These are phyloP conservation scores for Neopestalotiopsis clavispora DNA, from an alignment of 2,329 filamentous ascomycete genomes.

Conservation along the genomic window DNA sequence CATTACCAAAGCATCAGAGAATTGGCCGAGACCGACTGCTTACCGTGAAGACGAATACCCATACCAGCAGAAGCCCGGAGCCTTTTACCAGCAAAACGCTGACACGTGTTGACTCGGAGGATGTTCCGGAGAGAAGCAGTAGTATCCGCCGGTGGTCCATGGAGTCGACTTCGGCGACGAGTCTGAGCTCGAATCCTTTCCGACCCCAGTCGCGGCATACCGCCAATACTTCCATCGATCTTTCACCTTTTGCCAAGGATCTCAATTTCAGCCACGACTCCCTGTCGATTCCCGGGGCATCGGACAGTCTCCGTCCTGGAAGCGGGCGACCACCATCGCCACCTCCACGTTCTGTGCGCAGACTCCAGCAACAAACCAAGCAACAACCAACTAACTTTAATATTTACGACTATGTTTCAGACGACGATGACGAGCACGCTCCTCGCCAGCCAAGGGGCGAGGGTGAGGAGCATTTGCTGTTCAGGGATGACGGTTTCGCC, in stretches of 20 bases:
- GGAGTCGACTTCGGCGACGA: conserved; percentile 47
- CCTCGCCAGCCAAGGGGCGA: conserved; percentile 15
- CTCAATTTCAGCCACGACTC: conserved; percentile 22
- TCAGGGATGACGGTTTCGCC: conserved; percentile 18
- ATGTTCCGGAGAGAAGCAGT: conserved; percentile 41
- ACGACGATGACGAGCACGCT: conserved; percentile 17
- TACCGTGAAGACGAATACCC: conserved; percentile 20
- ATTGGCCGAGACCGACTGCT: conserved; percentile 19
- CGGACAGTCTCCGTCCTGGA: neutral
- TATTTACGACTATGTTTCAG: conserved; percentile 17
- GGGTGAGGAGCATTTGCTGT: conserved; percentile 19
- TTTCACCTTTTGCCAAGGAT: conserved; percentile 28
- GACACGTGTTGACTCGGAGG: conserved; percentile 40
- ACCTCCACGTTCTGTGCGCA: neutral
- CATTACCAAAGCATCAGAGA: conserved; percentile 17
- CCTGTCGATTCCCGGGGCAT: conserved; percentile 4
- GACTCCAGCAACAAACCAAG: neutral
- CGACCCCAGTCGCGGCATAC: conserved; percentile 49
- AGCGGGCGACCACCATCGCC: neutral
- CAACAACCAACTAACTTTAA: conserved; percentile 12
- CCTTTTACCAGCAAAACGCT: conserved; percentile 29
- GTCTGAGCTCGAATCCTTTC: conserved; percentile 45
- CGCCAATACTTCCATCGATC: conserved; percentile 49
- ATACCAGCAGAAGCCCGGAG: conserved; percentile 29
- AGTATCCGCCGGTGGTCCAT: conserved; percentile 46